Evolutionary conservation across 257 asterid species (phyloP), one percentile per base, ranked within the genome.

Genomic region (Salvia miltiorrhiza): DNA sequence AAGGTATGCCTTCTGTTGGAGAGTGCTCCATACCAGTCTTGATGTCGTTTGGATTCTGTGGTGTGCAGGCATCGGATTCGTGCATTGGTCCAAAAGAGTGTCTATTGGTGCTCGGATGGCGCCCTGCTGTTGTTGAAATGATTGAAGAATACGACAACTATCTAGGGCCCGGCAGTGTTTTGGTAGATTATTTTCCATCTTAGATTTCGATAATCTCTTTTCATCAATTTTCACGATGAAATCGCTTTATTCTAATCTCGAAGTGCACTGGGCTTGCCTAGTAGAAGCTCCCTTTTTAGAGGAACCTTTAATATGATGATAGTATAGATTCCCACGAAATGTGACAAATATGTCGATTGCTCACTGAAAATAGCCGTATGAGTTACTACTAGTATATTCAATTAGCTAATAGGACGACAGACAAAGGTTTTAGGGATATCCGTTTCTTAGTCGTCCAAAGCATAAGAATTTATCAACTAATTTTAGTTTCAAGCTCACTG

Each of bases 61-160:
- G 14, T 40, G 39, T 82, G 73, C 81, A 93, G 98, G 92, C 90
- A 74, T 84, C 95, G 1, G 96, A 90, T 60, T 74, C 74, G 71
- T 73, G 76, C 69, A 70, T 74, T 21, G 98, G 96, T 69, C 98
- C 94, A 44, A 90, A 83, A 79, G 98, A 93, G 86, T 70, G 84
- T 76, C 78, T 93, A 35, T 53, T 93, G 76, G 82, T 93, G 83
- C 95, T 93, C 9, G 98, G 98, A 57, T 93, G 98, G 98, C 90
- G 98, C 30, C 83, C 92, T 61, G 88, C 87, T 53, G 95, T 90
- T 49, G 76, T 84, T 23, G 89, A 86, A 78, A 93, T 93, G 98
- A 90, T 93, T 32, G 76, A 84, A 83, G 98, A 93, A 83, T 93
- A 93, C 39, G 94, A 93, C 82, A 90, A 88, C 73, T 90, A 93